These are phyloP conservation scores for Xylariaceae sp. DNA, from an alignment of 2,329 filamentous ascomycete genomes.

Conservation along the genomic window DNA sequence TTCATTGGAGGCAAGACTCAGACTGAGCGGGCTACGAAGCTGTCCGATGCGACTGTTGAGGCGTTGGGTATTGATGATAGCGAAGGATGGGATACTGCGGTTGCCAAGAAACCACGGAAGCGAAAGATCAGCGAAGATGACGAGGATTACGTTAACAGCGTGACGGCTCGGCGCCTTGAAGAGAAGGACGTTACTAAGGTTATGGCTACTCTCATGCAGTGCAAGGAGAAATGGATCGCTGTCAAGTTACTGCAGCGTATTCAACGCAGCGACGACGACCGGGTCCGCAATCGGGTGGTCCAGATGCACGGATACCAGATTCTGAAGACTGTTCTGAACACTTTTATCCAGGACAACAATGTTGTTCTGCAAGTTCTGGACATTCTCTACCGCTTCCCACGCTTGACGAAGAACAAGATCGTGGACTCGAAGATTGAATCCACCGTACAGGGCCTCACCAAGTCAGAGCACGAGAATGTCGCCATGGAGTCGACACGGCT, in stretches of 20 bases:
- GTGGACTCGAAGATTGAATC: slow-evolving; percentile 91
- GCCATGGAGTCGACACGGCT: slow-evolving; percentile 64
- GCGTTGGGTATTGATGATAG: slow-evolving; percentile 91
- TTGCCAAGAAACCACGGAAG: slow-evolving; percentile 85
- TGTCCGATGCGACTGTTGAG: slow-evolving; percentile 84
- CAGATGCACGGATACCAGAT: slow-evolving; percentile 98
- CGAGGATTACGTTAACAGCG: slow-evolving; percentile 89
- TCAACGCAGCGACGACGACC: slow-evolving; percentile 78
- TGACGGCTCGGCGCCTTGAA: slow-evolving; percentile 31
- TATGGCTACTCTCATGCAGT: slow-evolving; percentile 82
- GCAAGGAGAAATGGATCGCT: slow-evolving; percentile 98
- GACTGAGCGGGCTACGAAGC: slow-evolving; percentile 88
- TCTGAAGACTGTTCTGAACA: slow-evolving; percentile 76
- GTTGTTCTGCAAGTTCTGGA: slow-evolving; percentile 84
- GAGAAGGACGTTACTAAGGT: slow-evolving; percentile 34
- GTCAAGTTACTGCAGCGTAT: slow-evolving; percentile 90
- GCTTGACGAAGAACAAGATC: slow-evolving; percentile 94
- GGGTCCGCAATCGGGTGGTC: slow-evolving; percentile 80
- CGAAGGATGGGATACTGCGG: slow-evolving; percentile 85
- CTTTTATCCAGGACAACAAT: slow-evolving; percentile 85
- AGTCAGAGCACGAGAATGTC: slow-evolving; percentile 69
- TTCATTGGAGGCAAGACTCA: slow-evolving; percentile 98
- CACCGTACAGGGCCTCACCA: slow-evolving; percentile 63
- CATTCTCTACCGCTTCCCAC: slow-evolving; percentile 81
- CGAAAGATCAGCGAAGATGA: slow-evolving; percentile 90